Evolutionary conservation across 2,329 filamentous ascomycete genomes (phyloP).

Genomic region (Scorias spongiosa): DNA sequence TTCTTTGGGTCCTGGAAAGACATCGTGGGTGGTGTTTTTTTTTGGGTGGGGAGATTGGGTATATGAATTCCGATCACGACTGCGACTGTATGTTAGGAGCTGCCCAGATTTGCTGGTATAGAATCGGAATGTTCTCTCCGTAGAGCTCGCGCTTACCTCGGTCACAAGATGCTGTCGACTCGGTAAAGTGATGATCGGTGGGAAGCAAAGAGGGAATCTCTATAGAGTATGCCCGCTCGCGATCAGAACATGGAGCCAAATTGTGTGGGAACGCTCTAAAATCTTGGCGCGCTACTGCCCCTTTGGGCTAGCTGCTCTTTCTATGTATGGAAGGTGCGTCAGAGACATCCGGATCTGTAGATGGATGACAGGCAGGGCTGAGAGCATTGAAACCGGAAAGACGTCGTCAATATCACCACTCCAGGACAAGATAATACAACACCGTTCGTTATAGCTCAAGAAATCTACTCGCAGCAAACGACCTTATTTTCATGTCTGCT

Average conservation of each 20-base stretch:
- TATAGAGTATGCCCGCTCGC: neutral
- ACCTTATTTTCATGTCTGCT: conserved; percentile 6
- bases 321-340: neutral
- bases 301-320: neutral
- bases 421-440: no score
- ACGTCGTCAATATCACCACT: no score
- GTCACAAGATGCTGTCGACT: conserved; percentile 19
- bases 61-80: conserved; percentile 13
- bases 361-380: no score
- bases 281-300: neutral
- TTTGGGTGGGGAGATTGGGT: conserved; percentile 10
- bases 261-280: neutral
- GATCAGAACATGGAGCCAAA: neutral
- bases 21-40: conserved; percentile 43
- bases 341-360: neutral
- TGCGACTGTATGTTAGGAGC: conserved; percentile 1
- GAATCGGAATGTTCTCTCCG: neutral
- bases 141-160: conserved; percentile 6
- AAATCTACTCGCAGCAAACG: no score
- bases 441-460: no score
- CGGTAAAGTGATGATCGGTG: conserved; percentile 41
- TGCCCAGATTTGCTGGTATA: neutral
- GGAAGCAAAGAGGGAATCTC: conserved; percentile 3
- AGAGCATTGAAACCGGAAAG: no score
- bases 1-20: conserved; percentile 94